phyloP scores from a whole-genome alignment of 2,329 filamentous ascomycete genomes.

The Stachybotrys chlorohalonatus region DNA sequence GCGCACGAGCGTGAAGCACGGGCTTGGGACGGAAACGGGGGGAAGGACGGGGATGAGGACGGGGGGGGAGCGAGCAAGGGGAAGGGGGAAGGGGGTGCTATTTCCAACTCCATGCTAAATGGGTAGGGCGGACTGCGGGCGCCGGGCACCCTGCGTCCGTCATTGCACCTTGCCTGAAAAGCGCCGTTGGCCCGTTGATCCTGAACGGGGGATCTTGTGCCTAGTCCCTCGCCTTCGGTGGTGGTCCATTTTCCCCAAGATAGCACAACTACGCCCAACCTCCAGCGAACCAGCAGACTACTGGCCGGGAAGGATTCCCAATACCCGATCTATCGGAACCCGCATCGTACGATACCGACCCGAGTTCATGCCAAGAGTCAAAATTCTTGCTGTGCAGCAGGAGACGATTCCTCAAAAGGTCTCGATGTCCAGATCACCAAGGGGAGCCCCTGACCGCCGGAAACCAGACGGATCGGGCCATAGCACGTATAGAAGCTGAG shows the following conservation, averaged over 20 bases:
- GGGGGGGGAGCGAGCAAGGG: too few relatives aligned
- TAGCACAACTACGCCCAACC: background rate
- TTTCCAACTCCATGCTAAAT: background rate
- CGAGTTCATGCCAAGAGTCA: background rate
- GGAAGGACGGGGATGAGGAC: too few relatives aligned
- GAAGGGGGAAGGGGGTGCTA: too few relatives aligned
- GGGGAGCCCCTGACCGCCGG: background rate
- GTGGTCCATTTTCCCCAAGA: too few relatives aligned
- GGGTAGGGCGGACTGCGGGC: background rate
- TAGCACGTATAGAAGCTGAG: background rate
- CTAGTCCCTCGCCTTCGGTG: background rate
- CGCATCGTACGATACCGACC: background rate
- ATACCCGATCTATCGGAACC: background rate
- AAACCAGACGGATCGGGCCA: background rate
- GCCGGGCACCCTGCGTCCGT: background rate
- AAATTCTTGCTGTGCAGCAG: too few relatives aligned
- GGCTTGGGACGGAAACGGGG: too few relatives aligned
- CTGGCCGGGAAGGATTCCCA: background rate
- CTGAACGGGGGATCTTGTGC: background rate
- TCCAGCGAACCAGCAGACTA: background rate
- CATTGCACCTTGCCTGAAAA: background rate
- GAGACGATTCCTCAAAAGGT: background rate
- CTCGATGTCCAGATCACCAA: background rate
- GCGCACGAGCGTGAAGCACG: too few relatives aligned
- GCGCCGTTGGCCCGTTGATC: background rate